Base-by-base conservation (phyloP, 2,329 filamentous ascomycete genomes). In the Fusarium zealandicum region DNA sequence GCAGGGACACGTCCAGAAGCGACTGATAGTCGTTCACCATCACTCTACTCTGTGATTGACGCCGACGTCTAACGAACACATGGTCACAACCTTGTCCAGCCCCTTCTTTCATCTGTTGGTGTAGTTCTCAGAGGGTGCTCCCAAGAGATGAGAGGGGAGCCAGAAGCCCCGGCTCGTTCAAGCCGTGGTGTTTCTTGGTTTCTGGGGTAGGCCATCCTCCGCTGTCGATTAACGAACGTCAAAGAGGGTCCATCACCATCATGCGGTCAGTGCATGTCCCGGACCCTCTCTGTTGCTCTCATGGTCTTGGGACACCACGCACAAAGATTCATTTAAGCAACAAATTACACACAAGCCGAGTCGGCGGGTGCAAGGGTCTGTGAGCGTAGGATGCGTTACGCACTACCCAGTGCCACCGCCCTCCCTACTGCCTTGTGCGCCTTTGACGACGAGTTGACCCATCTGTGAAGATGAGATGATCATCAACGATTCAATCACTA, bases 191-290 rank as follows among this genome's bases (percentile, higher is more conserved):
- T 39, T 41, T 58, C 49, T 42, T 50, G 39, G 28, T 53, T 41
- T 58, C 49, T 42, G 54, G 39, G 28, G 49, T 49, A 55, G 59
- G 43, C 60, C 59, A 62, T 63, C 59, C 59, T 63, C 59, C 59
- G 54, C 55, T 49, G 60, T 54, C 57, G 57, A 66, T 66, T 61
- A 57, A 65, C 62, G 62, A 65, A 43, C 20, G 37, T 33, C 42
- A 31, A 58, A 33, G 39, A 56, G 49, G 50, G 59, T 52, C 40
- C 16, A 31, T 30, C 47, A 35, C 33, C 8, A 28, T 42, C 47
- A 33, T 45, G 33, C 35, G 33, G 38, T 54, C 35, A 28, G 38
- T 54, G 37, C 32, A 43, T 38, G 41, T 25, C 47, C 45, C 54
- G 45, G 22, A 35, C 40, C 33, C 39, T 33, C 54, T 36, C 30